Evolutionary conservation across 495 filamentous ascomycete species (phyloP).

Genomic region (Alectoria sarmentosa): DNA sequence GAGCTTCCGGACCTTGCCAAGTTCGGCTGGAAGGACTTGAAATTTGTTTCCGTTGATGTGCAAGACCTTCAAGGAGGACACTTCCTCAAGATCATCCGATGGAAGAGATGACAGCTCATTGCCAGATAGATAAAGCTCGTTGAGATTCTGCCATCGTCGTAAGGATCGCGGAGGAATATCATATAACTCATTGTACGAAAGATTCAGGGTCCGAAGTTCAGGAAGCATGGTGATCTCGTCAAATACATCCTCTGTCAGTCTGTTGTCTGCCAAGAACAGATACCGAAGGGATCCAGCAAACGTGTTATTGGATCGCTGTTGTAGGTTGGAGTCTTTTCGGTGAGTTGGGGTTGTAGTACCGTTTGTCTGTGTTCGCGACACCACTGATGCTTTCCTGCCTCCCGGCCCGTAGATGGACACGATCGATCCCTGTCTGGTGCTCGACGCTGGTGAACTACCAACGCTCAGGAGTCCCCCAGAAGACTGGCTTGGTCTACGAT

Average conservation of each 20-base stretch:
- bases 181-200: conserved; percentile 90
- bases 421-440: conserved; percentile 70
- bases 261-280: conserved; percentile 87
- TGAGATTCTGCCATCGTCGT: conserved; percentile 76
- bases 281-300: conserved; percentile 79
- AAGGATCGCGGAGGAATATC: conserved; percentile 87
- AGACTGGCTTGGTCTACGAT: conserved; percentile 75
- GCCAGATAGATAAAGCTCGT: conserved; percentile 90
- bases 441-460: conserved; percentile 58
- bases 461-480: conserved; percentile 69
- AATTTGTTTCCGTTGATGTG: conserved; percentile 98
- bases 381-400: conserved; percentile 74
- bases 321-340: conserved; percentile 84
- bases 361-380: conserved; percentile 58
- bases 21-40: conserved; percentile 89
- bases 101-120: conserved; percentile 89
- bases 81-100: conserved; percentile 89
- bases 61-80: conserved; percentile 74
- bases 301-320: conserved; percentile 63
- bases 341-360: conserved; percentile 50
- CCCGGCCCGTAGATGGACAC: conserved; percentile 69
- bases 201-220: conserved; percentile 82
- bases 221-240: conserved; percentile 77
- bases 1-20: conserved; percentile 87
- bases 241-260: conserved; percentile 87